Conservation (phyloP, 176 grass and related monocot genomes). For the Pontederia crassipes region DNA sequence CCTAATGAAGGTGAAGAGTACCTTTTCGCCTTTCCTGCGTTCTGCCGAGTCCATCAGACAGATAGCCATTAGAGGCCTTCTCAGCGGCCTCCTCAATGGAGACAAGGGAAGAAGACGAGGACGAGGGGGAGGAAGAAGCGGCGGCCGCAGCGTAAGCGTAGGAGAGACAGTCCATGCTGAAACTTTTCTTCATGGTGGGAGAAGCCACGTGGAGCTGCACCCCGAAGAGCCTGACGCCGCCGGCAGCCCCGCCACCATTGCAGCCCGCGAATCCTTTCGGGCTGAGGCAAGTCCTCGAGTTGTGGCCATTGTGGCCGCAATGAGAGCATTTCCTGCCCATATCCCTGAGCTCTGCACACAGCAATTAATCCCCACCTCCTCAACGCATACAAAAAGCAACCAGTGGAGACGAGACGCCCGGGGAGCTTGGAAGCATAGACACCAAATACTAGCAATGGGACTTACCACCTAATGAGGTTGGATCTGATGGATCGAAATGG, state of each 20-base stretch:
- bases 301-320: constrained; percentile 59
- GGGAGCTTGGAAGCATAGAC: too few species aligned
- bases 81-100: constrained; percentile 47
- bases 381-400: too few species aligned
- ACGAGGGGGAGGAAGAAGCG: constrained; percentile 24
- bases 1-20: neutral
- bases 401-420: too few species aligned
- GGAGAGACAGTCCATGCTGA: constrained; percentile 59
- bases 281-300: constrained; percentile 45
- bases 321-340: constrained; percentile 71
- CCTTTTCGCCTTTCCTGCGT: constrained; percentile 86
- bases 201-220: constrained; percentile 57
- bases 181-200: constrained; percentile 52
- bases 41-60: constrained; percentile 62
- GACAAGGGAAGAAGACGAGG: constrained; percentile 38
- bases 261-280: constrained; percentile 5
- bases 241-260: neutral
- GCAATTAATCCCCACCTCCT: too few species aligned
- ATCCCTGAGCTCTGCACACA: neutral
- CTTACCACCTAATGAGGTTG: too few species aligned
- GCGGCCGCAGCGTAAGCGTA: constrained; percentile 5
- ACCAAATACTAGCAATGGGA: too few species aligned
- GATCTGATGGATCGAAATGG: neutral
- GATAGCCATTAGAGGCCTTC: constrained; percentile 59
- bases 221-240: constrained; percentile 64